Conservation (phyloP, 179 eudicot species). For the Gypsophila paniculata region DNA sequence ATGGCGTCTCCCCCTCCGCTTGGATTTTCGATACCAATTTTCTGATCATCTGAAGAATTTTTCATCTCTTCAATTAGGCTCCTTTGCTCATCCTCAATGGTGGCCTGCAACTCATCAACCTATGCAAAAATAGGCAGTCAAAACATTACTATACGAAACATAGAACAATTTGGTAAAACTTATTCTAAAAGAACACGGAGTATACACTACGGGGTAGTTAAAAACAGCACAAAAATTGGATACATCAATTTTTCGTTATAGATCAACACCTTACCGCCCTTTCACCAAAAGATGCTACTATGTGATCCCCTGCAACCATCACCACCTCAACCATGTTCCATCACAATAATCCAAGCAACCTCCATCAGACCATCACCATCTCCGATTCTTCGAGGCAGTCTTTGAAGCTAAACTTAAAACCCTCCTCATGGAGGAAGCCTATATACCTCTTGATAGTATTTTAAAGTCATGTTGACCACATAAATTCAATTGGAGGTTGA, state of each 20-base stretch:
- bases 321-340: not conserved
- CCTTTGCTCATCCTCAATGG: constrained; percentile 86
- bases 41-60: constrained; percentile 44
- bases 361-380: no score
- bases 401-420: no score
- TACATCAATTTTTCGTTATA: not conserved
- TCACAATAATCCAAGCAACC: no score
- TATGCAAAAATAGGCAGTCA: constrained; percentile 21
- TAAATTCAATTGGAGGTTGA: no score
- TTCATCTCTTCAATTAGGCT: constrained; percentile 75
- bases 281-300: not conserved
- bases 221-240: not conserved
- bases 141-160: not conserved
- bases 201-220: not conserved
- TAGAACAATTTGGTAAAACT: not conserved
- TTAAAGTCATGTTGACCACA: no score
- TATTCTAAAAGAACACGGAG: not conserved
- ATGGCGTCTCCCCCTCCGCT: constrained; percentile 61
- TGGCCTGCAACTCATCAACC: constrained; percentile 94
- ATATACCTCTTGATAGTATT: not conserved
- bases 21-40: constrained; percentile 40
- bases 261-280: not conserved
- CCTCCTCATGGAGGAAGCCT: not conserved
- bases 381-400: no score
- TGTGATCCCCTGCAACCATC: not conserved